These are phyloP conservation scores for Lachnellula arida DNA, from an alignment of 2,329 filamentous ascomycete genomes.

Conservation along the genomic window DNA sequence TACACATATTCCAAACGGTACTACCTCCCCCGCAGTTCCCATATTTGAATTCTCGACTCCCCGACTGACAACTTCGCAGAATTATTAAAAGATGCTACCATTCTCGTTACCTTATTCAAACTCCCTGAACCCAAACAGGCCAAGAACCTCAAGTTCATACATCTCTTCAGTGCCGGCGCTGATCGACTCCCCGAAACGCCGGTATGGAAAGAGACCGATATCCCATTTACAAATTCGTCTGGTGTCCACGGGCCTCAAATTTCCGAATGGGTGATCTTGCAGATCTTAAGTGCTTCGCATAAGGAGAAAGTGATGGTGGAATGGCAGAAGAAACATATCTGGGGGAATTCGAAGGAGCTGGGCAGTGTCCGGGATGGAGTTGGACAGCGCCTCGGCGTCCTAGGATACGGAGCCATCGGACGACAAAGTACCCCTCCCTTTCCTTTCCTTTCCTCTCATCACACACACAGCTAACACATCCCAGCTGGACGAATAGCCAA, in stretches of 20 bases:
- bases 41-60: background rate
- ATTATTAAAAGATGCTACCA: conserved; percentile 28
- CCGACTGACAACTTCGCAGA: conserved; percentile 13
- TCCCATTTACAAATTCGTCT: conserved; percentile 33
- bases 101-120: conserved; percentile 30
- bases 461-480: conserved; percentile 1
- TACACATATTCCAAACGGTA: conserved; percentile 19
- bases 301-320: conserved; percentile 50
- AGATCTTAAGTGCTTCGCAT: conserved; percentile 53
- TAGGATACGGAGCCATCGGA: conserved; percentile 38
- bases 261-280: conserved; percentile 62
- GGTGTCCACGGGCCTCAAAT: conserved; percentile 51
- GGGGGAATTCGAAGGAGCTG: conserved; percentile 38
- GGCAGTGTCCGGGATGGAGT: conserved; percentile 47
- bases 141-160: conserved; percentile 34
- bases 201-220: conserved; percentile 32
- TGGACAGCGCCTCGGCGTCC: conserved; percentile 50
- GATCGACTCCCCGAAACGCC: conserved; percentile 27
- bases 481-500: conserved; percentile 44
- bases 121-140: conserved; percentile 26
- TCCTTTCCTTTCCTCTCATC: background rate
- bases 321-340: conserved; percentile 51
- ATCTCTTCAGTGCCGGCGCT: conserved; percentile 33
- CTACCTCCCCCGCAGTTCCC: background rate
- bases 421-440: conserved; percentile 34